A percentile compares a stretch with the other conserved stretches of the same genome.
Evolutionary conservation across 2,329 filamentous ascomycete genomes (phyloP).

Genomic region (Stemphylium beticola): DNA sequence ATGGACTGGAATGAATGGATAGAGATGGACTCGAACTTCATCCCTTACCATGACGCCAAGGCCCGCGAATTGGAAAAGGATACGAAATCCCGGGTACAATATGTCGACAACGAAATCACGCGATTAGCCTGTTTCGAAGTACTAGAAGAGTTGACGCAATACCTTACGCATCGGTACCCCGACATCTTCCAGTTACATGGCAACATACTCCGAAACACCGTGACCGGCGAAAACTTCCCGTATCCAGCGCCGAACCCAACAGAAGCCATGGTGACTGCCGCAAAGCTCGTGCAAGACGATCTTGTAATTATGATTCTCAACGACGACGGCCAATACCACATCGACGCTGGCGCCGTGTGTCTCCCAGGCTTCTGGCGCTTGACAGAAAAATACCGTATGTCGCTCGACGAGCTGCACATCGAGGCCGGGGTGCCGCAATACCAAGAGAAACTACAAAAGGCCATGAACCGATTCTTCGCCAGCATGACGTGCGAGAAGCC

Average conservation of each 20-base stretch:
- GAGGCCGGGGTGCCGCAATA: constrained; percentile 4
- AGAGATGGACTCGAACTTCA: constrained; percentile 5
- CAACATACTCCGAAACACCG: neutral
- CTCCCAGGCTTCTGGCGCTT: constrained; percentile 1
- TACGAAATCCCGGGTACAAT: neutral
- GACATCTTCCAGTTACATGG: neutral
- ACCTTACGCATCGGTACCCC: constrained; percentile 5
- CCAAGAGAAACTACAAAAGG: constrained; percentile 2
- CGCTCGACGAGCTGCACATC: neutral
- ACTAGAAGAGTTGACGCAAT: constrained; percentile 2
- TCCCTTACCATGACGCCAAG: constrained; percentile 1
- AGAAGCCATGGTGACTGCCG: constrained; percentile 3
- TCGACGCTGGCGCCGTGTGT: constrained; percentile 3
- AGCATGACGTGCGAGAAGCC: constrained; percentile 2
- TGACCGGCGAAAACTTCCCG: neutral
- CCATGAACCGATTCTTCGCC: constrained; percentile 4
- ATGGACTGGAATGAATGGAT: constrained; percentile 8
- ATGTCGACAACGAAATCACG: neutral
- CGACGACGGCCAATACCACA: constrained; percentile 5
- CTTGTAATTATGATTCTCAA: constrained; percentile 1
- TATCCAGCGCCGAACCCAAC: neutral
- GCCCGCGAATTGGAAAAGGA: neutral
- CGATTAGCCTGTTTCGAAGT: constrained; percentile 1
- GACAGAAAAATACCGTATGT: constrained; percentile 4
- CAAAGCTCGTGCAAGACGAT: constrained; percentile 2